These are phyloP conservation scores for Trypanosoma cruzi DNA, from an alignment of 208 protist genomes.

Conservation along the genomic window DNA sequence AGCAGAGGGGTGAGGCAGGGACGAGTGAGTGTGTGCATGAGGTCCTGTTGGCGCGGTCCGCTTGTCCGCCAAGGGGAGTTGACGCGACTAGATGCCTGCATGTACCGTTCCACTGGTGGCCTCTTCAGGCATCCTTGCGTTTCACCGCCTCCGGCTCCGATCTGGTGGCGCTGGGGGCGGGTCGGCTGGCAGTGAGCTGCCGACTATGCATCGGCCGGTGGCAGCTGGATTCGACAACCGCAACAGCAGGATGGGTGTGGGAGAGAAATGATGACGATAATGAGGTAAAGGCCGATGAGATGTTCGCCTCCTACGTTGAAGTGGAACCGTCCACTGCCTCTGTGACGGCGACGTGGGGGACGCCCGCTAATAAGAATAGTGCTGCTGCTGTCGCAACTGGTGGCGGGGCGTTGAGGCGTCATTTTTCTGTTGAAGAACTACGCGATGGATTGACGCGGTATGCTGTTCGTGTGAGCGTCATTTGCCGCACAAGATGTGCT, in stretches of 20 bases:
- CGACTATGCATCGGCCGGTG: constrained; percentile 1
- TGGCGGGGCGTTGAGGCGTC: not conserved
- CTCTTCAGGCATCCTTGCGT: constrained; percentile 9
- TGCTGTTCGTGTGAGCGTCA: constrained; percentile 3
- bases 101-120: constrained; percentile 29
- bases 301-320: constrained; percentile 9
- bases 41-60: constrained; percentile 7
- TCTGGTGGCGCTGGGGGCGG: not conserved
- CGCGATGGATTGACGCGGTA: not conserved
- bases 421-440: constrained; percentile 8
- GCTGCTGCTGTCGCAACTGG: not conserved
- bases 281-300: not conserved
- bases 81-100: not conserved
- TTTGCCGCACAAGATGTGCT: not conserved
- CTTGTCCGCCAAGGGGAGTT: not conserved
- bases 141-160: not conserved
- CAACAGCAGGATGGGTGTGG: not conserved
- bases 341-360: constrained; percentile 15
- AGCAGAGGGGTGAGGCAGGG: not conserved
- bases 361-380: too few species aligned
- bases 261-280: not conserved
- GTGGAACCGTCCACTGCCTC: not conserved
- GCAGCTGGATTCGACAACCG: not conserved
- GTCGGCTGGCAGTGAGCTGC: constrained; percentile 12
- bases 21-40: not conserved